A percentile compares a stretch with the other conserved stretches of the same genome.
phyloP scores from a whole-genome alignment of 495 filamentous ascomycete genomes.

The Lasiosphaeria hispida region DNA sequence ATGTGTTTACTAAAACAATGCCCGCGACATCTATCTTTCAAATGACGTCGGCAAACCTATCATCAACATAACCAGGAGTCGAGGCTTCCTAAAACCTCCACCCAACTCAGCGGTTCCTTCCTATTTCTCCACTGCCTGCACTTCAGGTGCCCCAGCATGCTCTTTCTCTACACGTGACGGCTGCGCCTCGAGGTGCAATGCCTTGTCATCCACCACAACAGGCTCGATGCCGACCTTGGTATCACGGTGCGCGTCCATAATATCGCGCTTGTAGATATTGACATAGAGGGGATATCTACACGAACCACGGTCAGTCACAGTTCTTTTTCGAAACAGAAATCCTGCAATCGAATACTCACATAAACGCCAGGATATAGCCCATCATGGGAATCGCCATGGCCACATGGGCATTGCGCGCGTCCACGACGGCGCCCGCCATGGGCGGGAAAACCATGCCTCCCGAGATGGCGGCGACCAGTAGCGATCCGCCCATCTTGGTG shows the following conservation, averaged over 20 bases:
- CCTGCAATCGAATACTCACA: slow-evolving; percentile 16
- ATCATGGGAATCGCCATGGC: slow-evolving; percentile 45
- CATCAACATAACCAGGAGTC: too few species aligned
- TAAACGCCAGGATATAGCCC: slow-evolving; percentile 44
- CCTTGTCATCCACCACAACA: slow-evolving; percentile 13
- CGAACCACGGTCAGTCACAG: slow-evolving; percentile 18
- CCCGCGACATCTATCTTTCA: too few species aligned
- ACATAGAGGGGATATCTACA: slow-evolving; percentile 56
- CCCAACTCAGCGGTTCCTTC: too few species aligned
- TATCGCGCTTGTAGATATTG: slow-evolving; percentile 45
- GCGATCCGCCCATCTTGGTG: slow-evolving; percentile 62
- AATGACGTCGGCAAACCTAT: too few species aligned
- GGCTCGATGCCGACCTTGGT: slow-evolving; percentile 36
- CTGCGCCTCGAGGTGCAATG: slow-evolving; percentile 20
- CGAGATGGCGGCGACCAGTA: slow-evolving; percentile 61
- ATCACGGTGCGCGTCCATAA: slow-evolving; percentile 46
- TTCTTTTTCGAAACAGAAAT: neutral
- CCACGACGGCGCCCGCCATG: slow-evolving; percentile 58
- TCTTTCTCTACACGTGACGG: slow-evolving; percentile 7
- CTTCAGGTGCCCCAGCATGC: neutral
- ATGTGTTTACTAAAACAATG: too few species aligned
- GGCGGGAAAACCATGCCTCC: slow-evolving; percentile 66
- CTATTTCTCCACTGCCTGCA: too few species aligned
- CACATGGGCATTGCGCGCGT: slow-evolving; percentile 36
- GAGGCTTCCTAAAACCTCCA: too few species aligned